Conservation (phyloP, 169 alveolate genomes). For the Cyclospora cayetanensis region DNA sequence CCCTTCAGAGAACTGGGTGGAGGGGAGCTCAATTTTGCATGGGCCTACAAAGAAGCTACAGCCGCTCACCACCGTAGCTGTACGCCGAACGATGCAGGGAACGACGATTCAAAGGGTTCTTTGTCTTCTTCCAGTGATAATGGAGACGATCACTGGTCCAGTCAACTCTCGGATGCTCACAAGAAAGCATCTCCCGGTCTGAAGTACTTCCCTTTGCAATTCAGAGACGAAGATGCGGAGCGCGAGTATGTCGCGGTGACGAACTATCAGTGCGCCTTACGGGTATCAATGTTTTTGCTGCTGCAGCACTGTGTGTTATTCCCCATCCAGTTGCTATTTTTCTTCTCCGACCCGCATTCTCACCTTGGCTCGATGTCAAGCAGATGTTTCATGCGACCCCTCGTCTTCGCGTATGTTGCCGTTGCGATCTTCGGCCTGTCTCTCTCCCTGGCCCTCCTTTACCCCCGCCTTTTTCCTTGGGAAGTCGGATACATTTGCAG, state of each 20-base stretch:
- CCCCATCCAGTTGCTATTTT: neutral
- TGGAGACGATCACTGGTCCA: slow-evolving; percentile 9
- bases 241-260: slow-evolving; percentile 29
- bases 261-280: neutral
- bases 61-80: neutral
- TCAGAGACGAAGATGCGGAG: slow-evolving; percentile 4
- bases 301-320: slow-evolving; percentile 18
- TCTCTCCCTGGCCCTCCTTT: slow-evolving; percentile 2
- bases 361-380: neutral
- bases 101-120: no score
- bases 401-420: neutral
- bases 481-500: slow-evolving; percentile 20
- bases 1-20: slow-evolving; percentile 50
- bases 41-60: slow-evolving; percentile 29
- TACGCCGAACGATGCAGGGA: no score
- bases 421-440: neutral
- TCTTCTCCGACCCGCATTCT: neutral
- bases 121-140: neutral
- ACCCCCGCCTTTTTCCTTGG: slow-evolving; percentile 3
- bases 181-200: neutral
- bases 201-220: slow-evolving; percentile 8
- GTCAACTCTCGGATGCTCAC: neutral
- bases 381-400: neutral
- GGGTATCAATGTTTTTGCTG: neutral
- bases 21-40: slow-evolving; percentile 3